Evolutionary conservation across 1,139 yeast genomes (phyloP), one percentile per base, ranked within the genome.

Genomic region (Spathaspora sp.): DNA sequence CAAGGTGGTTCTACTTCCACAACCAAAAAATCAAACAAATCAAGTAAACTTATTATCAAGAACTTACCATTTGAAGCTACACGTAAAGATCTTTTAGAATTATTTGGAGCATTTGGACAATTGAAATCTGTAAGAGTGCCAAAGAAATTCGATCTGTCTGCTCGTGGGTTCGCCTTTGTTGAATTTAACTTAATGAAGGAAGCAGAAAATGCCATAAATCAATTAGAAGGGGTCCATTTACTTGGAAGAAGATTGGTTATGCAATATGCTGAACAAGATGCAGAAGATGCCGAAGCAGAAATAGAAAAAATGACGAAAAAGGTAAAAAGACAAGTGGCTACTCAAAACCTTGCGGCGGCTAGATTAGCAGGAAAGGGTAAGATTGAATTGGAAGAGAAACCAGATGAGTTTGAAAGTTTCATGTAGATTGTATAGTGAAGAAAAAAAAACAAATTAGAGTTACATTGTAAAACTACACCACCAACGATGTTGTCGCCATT

Each of bases 91-190:
- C 82, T 93, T 38, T 84, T 88, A 63, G 95, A 90, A 63, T 73
- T 93, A 53, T 90, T 93, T 68, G 93, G 91, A 46, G 85, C 97
- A 2, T 93, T 91, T 71, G 99, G 99, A 49, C 91, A 89, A 67
- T 75, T 93, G 60, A 89, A 91, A 59, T 87, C 98, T 2, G 97
- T 91, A 41, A 85, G 99, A 63, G 93, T 93, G 43, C 99, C 99
- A 25, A 87, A 87, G 79, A 95, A 95, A 65, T 90, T 91, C 72
- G 95, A 93, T 75, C 87, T 86, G 64, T 81, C 91, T 31, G 96
- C 97, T 13, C 82, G 99, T 64, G 99, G 99, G 63, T 93, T 93
- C 72, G 99, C 99, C 0, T 93, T 93, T 65, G 97, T 95, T 42
- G 99, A 93, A 67, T 95, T 87, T 60, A 74, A 86, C 16, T 74